Evolutionary conservation across 225 moss, liverwort and hornwort genomes (phyloP).

Genomic region (Climacium dendroides): DNA sequence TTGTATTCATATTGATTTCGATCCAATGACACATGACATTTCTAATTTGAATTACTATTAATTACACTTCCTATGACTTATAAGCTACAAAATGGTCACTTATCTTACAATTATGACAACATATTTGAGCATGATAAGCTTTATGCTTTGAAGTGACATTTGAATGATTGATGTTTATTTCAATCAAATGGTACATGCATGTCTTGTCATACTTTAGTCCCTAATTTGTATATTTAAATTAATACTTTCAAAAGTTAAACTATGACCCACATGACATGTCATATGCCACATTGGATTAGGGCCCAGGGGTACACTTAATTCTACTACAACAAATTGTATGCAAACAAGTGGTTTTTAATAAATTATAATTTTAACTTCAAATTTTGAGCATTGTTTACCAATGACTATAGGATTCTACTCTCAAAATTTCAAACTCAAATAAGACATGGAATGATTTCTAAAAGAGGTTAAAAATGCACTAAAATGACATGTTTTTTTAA

Average conservation of each 20-base stretch:
- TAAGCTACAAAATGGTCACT: background rate
- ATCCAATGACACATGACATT: rapidly evolving
- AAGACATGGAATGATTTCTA: too few species aligned
- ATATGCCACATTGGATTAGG: background rate
- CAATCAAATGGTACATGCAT: background rate
- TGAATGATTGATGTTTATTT: background rate
- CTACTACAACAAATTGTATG: too few species aligned
- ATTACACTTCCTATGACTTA: background rate
- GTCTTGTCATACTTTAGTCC: background rate
- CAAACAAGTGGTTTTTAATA: too few species aligned
- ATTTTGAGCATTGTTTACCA: too few species aligned
- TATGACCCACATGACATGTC: background rate
- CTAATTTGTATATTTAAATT: background rate
- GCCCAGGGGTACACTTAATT: too few species aligned
- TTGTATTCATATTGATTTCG: background rate
- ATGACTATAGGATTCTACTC: too few species aligned
- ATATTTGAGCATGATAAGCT: background rate
- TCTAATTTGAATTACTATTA: background rate
- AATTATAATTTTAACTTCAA: too few species aligned
- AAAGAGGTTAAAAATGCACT: too few species aligned
- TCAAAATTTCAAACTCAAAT: too few species aligned
- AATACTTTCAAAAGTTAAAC: background rate
- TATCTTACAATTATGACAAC: background rate
- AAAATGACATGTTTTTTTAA: too few species aligned
- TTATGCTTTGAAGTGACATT: background rate